Base-by-base conservation (phyloP, 768 basidiomycete species). In the Phaeotremella skinneri region DNA sequence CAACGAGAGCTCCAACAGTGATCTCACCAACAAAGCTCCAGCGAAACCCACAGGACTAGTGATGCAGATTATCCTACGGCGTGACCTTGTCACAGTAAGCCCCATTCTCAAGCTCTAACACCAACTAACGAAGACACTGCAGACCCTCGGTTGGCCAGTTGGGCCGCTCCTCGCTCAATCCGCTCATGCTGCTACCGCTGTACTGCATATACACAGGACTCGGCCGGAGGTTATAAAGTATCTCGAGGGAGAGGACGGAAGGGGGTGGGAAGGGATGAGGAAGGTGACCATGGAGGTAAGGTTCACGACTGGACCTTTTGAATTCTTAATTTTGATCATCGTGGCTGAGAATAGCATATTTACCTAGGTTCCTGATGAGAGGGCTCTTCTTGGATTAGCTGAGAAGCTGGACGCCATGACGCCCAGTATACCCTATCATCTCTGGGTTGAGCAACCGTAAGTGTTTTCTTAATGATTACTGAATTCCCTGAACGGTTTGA, bases 401-500 rank as follows among this genome's bases (percentile, higher is more conserved):
- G 45, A 45, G 3, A 62, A 66, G 27, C 52, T 75, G 17, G 61
- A 72, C 23, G 37, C 26, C 0, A 30, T 70, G 31, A 41, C 53
- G 2, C 67, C 69, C 11, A 62, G 59, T 14, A 64, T 76, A 32
- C 59, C 61, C 2, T 68, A 76, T 61, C 69, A 76, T 55, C 39
- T 78, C 21, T 78, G 76, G 76, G 67, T 72, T 27, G 76, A 78
- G 59, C 69, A 75, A 45, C 76, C 76, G 74, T 76, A 32, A 63
- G 72, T 67, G 5, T 4, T 31, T n/a, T 9, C 9, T 20, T 27
- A 23, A 16, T 34, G 17, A 13, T 25, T 39, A 31, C 41, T 13
- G 2, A 4, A 32, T 17, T 13, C n/a, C n/a, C 49, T 11, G 2
- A 21, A 3, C 47, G 23, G 27, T 31, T 29, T 16, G 3, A 47